Conservation (phyloP, 805 yeast species). For the Ogataea salicorniae region DNA sequence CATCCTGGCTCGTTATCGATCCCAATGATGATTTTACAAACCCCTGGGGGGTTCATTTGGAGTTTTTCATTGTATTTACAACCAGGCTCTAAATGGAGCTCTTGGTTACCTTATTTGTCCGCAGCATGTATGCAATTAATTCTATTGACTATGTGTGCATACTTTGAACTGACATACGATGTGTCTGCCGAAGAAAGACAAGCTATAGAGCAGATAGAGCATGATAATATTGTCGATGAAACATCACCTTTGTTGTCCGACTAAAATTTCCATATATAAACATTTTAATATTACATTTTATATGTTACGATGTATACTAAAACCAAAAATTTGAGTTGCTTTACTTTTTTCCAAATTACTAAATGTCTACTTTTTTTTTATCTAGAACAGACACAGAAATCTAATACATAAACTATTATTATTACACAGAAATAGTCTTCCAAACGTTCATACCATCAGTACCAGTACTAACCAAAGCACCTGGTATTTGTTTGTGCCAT, state of each 20-base stretch:
- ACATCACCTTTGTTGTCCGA: conserved; percentile 5
- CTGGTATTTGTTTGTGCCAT: conserved; percentile 97
- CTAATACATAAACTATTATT: too few relatives aligned
- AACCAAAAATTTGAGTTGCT: too few relatives aligned
- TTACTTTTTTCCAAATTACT: too few relatives aligned
- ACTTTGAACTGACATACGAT: conserved; percentile 30
- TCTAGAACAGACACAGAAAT: not conserved
- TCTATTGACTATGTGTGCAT: conserved; percentile 59
- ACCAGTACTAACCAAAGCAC: conserved; percentile 90
- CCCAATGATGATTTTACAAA: conserved; percentile 78
- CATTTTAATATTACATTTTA: too few relatives aligned
- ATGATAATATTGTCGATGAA: conserved; percentile 12
- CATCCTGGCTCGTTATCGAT: conserved; percentile 79
- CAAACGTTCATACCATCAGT: conserved; percentile 91
- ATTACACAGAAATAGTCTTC: conserved; percentile 91
- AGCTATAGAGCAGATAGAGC: conserved; percentile 13
- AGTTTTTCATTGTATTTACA: conserved; percentile 64
- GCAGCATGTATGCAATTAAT: conserved; percentile 67
- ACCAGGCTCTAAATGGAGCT: conserved; percentile 79
- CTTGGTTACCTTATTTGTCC: conserved; percentile 74
- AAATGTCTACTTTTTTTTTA: too few relatives aligned
- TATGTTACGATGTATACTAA: too few relatives aligned
- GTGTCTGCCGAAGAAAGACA: conserved; percentile 17
- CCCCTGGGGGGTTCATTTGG: conserved; percentile 87
- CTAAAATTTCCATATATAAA: too few relatives aligned